Conservation (phyloP, 352 stramenopile species). For the Globisporangium splendens region DNA sequence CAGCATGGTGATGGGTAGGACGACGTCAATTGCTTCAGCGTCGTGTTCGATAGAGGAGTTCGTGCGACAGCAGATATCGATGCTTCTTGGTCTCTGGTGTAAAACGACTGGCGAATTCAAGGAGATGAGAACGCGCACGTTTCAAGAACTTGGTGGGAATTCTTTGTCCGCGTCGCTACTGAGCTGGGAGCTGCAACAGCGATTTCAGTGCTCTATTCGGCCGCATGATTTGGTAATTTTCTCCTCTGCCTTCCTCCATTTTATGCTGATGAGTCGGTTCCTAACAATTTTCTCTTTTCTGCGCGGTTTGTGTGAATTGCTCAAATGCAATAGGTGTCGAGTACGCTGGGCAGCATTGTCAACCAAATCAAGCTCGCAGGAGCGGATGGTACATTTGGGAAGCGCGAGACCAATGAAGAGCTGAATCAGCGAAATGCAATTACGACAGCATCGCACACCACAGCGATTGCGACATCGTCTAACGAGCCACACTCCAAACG, state of each 20-base stretch:
- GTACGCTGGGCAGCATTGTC: background rate
- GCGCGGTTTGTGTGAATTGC: background rate
- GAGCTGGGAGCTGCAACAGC: constrained; percentile 31
- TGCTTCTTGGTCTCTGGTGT: background rate
- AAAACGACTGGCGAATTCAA: background rate
- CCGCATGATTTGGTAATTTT: constrained; percentile 22
- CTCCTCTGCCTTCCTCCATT: background rate
- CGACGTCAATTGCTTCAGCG: too few species aligned
- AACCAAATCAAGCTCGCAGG: background rate
- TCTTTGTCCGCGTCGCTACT: constrained; percentile 52
- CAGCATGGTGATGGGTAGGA: background rate
- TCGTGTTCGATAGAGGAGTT: background rate
- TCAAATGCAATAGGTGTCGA: background rate
- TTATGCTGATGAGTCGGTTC: background rate
- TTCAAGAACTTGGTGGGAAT: constrained; percentile 45
- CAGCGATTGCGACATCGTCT: too few species aligned
- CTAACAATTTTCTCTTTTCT: background rate
- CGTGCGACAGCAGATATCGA: constrained; percentile 4
- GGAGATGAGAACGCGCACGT: constrained; percentile 12
- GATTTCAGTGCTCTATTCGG: constrained; percentile 12
- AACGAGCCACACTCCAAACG: too few species aligned
- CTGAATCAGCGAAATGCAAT: background rate
- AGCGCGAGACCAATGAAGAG: background rate
- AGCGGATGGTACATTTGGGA: background rate
- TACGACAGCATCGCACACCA: background rate